phyloP scores from a whole-genome alignment of 306 rosid genomes.

The Corylus heterophylla region DNA sequence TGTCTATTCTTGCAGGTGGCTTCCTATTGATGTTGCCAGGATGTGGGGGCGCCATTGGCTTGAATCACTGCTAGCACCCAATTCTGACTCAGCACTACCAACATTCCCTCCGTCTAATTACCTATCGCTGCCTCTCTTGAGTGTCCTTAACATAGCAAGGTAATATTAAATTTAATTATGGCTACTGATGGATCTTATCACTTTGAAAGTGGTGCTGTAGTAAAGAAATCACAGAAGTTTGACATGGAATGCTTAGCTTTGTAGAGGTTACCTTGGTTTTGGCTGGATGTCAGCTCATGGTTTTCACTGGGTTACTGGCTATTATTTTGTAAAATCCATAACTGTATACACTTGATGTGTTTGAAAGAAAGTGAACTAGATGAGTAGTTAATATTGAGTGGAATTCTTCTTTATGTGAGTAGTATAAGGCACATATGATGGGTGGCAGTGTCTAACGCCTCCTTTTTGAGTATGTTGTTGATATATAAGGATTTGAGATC shows the following conservation, averaged over 20 bases:
- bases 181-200: conserved; percentile 7
- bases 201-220: not conserved
- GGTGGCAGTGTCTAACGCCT: not conserved
- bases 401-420: not conserved
- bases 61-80: conserved; percentile 73
- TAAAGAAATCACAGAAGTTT: not conserved
- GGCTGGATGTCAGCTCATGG: not conserved
- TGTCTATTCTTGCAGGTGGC: conserved; percentile 64
- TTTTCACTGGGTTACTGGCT: not conserved
- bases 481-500: not conserved
- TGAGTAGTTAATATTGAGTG: not conserved
- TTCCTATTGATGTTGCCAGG: conserved; percentile 92
- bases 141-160: conserved; percentile 89
- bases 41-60: conserved; percentile 99
- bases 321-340: not conserved
- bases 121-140: conserved; percentile 88
- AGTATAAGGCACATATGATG: not conserved
- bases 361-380: not conserved
- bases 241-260: not conserved
- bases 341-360: not conserved
- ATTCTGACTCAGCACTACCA: conserved; percentile 59
- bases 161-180: conserved; percentile 33
- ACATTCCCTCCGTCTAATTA: conserved; percentile 66
- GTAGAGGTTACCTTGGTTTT: not conserved
- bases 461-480: not conserved